phyloP scores from a whole-genome alignment of 2,329 filamentous ascomycete species.

The Aureobasidium subglaciale region DNA sequence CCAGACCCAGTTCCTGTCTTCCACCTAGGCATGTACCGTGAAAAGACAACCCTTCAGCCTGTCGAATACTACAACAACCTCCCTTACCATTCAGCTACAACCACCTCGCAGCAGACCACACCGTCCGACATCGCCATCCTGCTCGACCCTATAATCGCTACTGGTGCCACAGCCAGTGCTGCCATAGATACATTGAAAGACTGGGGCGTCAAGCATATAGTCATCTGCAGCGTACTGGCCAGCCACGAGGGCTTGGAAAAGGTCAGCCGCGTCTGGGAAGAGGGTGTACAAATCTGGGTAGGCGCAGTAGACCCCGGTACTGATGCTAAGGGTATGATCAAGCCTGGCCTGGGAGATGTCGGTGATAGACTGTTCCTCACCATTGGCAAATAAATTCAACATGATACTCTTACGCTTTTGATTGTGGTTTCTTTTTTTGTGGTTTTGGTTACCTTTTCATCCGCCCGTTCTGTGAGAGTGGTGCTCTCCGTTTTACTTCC shows the following conservation, averaged over 20 bases:
- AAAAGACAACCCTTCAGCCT: constrained; percentile 76
- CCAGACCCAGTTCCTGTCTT: constrained; percentile 75
- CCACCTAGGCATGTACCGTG: constrained; percentile 90
- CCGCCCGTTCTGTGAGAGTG: background rate
- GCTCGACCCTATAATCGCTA: constrained; percentile 88
- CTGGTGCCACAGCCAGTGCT: constrained; percentile 79
- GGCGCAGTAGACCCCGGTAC: constrained; percentile 70
- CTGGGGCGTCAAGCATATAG: constrained; percentile 79
- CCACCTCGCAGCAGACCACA: constrained; percentile 31
- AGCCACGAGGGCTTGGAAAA: constrained; percentile 62
- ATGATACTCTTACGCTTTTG: background rate
- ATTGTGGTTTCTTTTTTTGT: background rate
- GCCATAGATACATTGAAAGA: constrained; percentile 84
- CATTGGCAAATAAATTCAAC: constrained; percentile 60
- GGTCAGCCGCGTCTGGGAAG: constrained; percentile 71
- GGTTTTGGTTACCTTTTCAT: background rate
- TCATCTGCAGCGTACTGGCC: constrained; percentile 69
- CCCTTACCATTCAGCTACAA: constrained; percentile 56
- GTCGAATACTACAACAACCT: constrained; percentile 99
- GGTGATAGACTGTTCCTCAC: constrained; percentile 87
- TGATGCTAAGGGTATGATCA: constrained; percentile 79
- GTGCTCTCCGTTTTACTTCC: constrained; percentile 7
- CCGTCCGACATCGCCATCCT: constrained; percentile 65
- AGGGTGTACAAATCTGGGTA: constrained; percentile 71
- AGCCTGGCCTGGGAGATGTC: constrained; percentile 82